Percentiles rank a stretch among this genome's conserved stretches.
Conservation (phyloP, 192 early-diverging fungal genomes). For the Backusella liffmaniae region DNA sequence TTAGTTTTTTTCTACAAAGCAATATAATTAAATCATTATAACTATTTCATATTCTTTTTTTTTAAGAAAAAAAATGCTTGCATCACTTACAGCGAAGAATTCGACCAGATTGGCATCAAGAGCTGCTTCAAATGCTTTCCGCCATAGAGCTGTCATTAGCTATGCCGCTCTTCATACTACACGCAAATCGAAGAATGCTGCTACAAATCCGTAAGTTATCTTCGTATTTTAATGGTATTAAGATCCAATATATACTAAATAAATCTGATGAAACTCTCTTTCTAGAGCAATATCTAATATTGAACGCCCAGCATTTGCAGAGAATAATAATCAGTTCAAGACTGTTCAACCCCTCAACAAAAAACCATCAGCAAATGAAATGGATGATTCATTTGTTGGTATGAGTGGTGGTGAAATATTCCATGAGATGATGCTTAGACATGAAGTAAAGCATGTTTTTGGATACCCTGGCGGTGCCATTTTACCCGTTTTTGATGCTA, state of each 20-base stretch:
- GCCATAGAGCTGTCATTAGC: background rate
- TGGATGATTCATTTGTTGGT: conserved; percentile 88
- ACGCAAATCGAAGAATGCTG: conserved; percentile 8
- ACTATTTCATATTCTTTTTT: background rate
- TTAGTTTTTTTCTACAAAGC: background rate
- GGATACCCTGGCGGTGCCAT: conserved; percentile 99
- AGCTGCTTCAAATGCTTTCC: background rate
- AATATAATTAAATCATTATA: background rate
- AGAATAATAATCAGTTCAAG: background rate
- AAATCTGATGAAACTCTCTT: background rate
- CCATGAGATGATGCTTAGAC: conserved; percentile 98
- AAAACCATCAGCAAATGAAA: conserved; percentile 13
- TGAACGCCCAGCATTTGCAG: background rate
- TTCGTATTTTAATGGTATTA: background rate
- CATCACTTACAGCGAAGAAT: conserved; percentile 8
- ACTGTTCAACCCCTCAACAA: conserved; percentile 4
- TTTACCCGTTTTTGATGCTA: conserved; percentile 98
- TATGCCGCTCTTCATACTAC: conserved; percentile 7
- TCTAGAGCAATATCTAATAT: background rate
- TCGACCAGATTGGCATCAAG: background rate
- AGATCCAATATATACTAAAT: background rate
- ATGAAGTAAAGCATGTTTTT: conserved; percentile 92
- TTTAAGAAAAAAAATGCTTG: conserved; percentile 11
- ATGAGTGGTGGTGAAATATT: conserved; percentile 98
- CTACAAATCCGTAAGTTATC: conserved; percentile 3